These are phyloP conservation scores for Sporothrix pseudoabietina DNA, from an alignment of 2,329 filamentous ascomycete genomes.

Conservation along the genomic window DNA sequence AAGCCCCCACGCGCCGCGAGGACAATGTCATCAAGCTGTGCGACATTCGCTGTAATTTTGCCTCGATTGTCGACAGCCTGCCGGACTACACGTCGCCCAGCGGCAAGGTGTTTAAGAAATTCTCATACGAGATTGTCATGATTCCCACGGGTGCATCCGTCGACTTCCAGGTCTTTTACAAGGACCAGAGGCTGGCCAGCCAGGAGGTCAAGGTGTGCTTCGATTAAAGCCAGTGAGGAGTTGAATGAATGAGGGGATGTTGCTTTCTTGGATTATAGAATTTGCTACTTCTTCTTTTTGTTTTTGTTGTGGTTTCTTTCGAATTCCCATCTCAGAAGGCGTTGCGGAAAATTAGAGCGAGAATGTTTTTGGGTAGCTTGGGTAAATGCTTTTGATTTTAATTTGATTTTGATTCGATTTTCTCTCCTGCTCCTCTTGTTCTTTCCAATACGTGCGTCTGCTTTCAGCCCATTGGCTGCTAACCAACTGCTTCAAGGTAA, in stretches of 20 bases:
- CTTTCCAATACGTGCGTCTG: neutral
- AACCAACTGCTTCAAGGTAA: neutral
- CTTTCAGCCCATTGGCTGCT: neutral
- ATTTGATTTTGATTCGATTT: neutral
- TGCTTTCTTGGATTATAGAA: neutral
- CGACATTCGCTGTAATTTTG: slow-evolving; percentile 31
- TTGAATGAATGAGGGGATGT: neutral
- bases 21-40: slow-evolving; percentile 29
- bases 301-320: neutral
- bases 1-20: slow-evolving; percentile 24
- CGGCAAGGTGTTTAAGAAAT: slow-evolving; percentile 25
- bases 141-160: slow-evolving; percentile 29
- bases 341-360: slow-evolving; percentile 14
- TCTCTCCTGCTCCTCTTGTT: neutral
- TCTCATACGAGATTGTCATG: slow-evolving; percentile 31
- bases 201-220: slow-evolving; percentile 28
- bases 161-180: slow-evolving; percentile 29
- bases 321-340: neutral
- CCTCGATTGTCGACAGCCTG: slow-evolving; percentile 28
- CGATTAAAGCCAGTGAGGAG: neutral
- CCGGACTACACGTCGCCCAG: slow-evolving; percentile 28
- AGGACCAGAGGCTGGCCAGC: slow-evolving; percentile 27
- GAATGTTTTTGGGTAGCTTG: neutral
- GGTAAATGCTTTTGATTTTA: neutral
- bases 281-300: neutral